Percentiles rank a stretch among this genome's conserved stretches.
Conservation (phyloP, 495 filamentous ascomycete genomes). For the Hyaloscypha finlandica region DNA sequence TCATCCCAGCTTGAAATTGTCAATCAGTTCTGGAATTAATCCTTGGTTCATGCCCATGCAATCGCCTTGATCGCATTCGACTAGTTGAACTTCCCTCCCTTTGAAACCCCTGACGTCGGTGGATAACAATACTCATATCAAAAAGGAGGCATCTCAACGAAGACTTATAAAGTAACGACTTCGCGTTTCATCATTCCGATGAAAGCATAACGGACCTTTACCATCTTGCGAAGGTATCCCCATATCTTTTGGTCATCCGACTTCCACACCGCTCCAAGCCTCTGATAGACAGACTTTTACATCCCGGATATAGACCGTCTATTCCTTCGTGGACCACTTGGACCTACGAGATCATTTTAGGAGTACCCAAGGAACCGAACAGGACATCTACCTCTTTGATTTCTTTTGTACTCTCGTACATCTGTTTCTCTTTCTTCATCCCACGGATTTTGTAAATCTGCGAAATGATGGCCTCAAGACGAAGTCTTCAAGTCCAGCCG, state of each 20-base stretch:
- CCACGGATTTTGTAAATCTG: slow-evolving; percentile 14
- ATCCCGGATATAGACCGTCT: slow-evolving; percentile 24
- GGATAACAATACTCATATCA: slow-evolving; percentile 1
- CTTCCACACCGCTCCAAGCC: slow-evolving; percentile 17
- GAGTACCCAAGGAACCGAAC: slow-evolving; percentile 14
- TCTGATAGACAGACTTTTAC: neutral
- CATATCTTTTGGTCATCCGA: slow-evolving; percentile 19
- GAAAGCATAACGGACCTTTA: slow-evolving; percentile 20
- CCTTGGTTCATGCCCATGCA: slow-evolving; percentile 7
- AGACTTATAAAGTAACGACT: slow-evolving; percentile 26
- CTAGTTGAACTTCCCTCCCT: slow-evolving; percentile 14
- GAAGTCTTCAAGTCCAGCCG: slow-evolving; percentile 31
- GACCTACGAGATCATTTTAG: slow-evolving; percentile 6
- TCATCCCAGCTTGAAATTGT: neutral
- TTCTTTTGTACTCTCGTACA: slow-evolving; percentile 29
- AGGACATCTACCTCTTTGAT: slow-evolving; percentile 19
- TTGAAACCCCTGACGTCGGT: slow-evolving; percentile 8
- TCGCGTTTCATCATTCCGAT: slow-evolving; percentile 14
- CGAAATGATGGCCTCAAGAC: slow-evolving; percentile 34
- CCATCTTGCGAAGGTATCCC: neutral
- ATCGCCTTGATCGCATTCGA: slow-evolving; percentile 5
- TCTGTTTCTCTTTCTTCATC: slow-evolving; percentile 23
- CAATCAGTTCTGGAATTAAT: neutral
- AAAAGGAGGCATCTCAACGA: slow-evolving; percentile 9
- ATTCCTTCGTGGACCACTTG: slow-evolving; percentile 17